Base-by-base conservation (phyloP, 139 green algal genomes). In the Chlorella ohadii region DNA sequence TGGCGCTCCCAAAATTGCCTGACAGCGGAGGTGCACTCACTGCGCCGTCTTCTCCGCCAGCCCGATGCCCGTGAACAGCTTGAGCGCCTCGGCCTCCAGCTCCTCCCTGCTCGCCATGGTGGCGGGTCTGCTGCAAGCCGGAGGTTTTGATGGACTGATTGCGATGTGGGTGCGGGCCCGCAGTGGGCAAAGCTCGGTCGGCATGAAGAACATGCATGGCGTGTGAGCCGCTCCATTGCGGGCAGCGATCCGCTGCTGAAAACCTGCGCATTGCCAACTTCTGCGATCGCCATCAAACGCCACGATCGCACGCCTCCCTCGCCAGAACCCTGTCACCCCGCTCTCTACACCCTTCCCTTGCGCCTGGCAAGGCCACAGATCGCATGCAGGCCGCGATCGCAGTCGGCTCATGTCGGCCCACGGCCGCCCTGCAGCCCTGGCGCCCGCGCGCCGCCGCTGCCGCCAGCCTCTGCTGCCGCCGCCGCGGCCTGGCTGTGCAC, bases 31-130 rank as follows among this genome's bases (percentile, higher is more conserved):
- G 51, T 59, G 9, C 27, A 83, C 94, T 84, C 83, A 97, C 94
- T 96, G 91, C 2, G 92, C 90, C 3, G 91, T 93, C 12, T 85
- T 89, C 11, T 93, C 92, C 13, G 91, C 92, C 1, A 97, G 87
- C 3, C 91, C 93, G 41, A 98, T 94, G 25, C 64, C 81, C 1
- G 78, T 44, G 81, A 98, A 96, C 2, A 93, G 55, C 2, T 74
- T 51, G 65, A 92, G 73, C 2, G 86, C 86, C 20, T 89, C 89
- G 0, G 79, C 88, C 31, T 94, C 86, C 38, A 73, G 55, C 56
- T 85, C 80, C 36, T 85, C 80, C 31, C 80, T 55, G 55, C 67
- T 85, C 59, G 47, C 31, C 33, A 28, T 81, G 31, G 47, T 33
- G 11, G 20, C 41, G 25, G 12, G 12, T 33, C 22, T 59, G 15